Conservation (phyloP, 2,329 filamentous ascomycete genomes). For the Colletotrichum cereale region DNA sequence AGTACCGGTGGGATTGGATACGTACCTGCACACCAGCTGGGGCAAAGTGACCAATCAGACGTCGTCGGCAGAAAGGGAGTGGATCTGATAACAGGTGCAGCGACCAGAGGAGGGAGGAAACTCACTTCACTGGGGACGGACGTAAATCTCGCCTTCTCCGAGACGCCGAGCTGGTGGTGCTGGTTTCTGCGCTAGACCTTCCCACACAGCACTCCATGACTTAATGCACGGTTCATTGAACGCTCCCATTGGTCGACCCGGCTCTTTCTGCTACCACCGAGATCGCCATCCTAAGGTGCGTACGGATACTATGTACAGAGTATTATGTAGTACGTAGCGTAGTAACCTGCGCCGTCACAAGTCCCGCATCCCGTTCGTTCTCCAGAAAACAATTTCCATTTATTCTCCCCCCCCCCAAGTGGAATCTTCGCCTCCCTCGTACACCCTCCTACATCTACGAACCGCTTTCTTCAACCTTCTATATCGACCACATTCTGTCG, state of each 20-base stretch:
- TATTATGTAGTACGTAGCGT: too few species aligned
- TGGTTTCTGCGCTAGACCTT: slow-evolving; percentile 15
- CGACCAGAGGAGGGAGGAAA: neutral
- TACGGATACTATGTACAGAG: too few species aligned
- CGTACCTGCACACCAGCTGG: too few species aligned
- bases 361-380: slow-evolving; percentile 35
- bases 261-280: slow-evolving; percentile 34
- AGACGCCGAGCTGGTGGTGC: slow-evolving; percentile 37
- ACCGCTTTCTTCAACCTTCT: slow-evolving; percentile 13
- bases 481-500: slow-evolving; percentile 33
- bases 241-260: slow-evolving; percentile 33
- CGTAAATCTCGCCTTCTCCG: slow-evolving; percentile 40
- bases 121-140: too few species aligned
- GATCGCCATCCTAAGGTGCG: slow-evolving; percentile 40
- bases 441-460: slow-evolving; percentile 12
- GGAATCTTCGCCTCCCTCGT: slow-evolving; percentile 34
- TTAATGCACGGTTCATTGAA: slow-evolving; percentile 40
- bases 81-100: slow-evolving; percentile 16
- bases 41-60: slow-evolving; percentile 15
- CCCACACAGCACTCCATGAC: slow-evolving; percentile 31
- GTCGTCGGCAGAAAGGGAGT: neutral
- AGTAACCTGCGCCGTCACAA: slow-evolving; percentile 39
- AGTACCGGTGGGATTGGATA: neutral
- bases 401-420: slow-evolving; percentile 4
- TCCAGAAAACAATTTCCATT: slow-evolving; percentile 21